phyloP scores from a whole-genome alignment of 176 grass and related monocot genomes.

The Zoysia japonica region DNA sequence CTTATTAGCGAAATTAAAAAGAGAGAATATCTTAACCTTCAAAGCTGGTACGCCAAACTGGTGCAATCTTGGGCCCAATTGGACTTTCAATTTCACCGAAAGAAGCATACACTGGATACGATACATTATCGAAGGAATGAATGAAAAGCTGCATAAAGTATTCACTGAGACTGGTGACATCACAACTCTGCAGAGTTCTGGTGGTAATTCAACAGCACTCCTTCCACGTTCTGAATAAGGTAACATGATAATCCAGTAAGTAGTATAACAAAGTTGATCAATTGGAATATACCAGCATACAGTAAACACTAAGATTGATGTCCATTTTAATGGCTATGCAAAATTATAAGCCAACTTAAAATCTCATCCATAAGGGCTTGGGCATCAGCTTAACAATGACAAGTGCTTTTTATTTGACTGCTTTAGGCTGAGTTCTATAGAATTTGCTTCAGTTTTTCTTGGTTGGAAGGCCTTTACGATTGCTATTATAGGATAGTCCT shows the following conservation, averaged over 20 bases:
- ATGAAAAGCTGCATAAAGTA: slow-evolving; percentile 50
- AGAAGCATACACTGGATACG: slow-evolving; percentile 76
- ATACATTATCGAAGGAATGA: slow-evolving; percentile 72
- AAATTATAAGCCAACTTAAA: slow-evolving; percentile 24
- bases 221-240: slow-evolving; percentile 27
- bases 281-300: neutral
- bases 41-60: slow-evolving; percentile 49
- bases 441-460: neutral
- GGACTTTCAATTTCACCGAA: slow-evolving; percentile 59
- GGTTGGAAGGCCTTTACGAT: neutral
- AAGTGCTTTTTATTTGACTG: neutral
- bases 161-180: slow-evolving; percentile 49
- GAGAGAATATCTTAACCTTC: slow-evolving; percentile 47
- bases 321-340: neutral
- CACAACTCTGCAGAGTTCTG: slow-evolving; percentile 75
- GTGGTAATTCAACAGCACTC: slow-evolving; percentile 56
- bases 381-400: neutral
- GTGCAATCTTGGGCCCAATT: slow-evolving; percentile 42
- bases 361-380: neutral
- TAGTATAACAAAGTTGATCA: neutral
- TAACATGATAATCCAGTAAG: slow-evolving; percentile 27
- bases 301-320: neutral
- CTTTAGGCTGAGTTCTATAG: neutral
- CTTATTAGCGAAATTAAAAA: slow-evolving; percentile 13
- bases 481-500: neutral